phyloP scores from a whole-genome alignment of 2,329 filamentous ascomycete genomes.

The Epichloe gansuensis region DNA sequence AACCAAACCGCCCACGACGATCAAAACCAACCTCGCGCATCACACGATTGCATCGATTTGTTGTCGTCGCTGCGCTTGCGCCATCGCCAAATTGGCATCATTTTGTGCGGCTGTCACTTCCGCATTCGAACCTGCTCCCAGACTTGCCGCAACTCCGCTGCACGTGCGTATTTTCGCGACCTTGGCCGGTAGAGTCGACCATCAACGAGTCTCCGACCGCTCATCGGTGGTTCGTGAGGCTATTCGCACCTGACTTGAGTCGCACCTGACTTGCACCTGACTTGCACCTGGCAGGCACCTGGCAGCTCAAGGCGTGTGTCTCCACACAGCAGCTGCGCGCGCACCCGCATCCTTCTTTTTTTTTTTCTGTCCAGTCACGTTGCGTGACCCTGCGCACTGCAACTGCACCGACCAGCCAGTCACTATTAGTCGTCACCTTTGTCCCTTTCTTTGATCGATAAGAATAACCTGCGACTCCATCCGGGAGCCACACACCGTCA shows the following conservation, averaged over 20 bases:
- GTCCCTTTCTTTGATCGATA: neutral
- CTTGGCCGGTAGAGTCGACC: constrained; percentile 5
- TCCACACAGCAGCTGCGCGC: constrained; percentile 7
- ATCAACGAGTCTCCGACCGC: constrained; percentile 10
- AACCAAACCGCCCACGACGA: constrained; percentile 24
- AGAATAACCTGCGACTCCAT: neutral
- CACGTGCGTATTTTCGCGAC: constrained; percentile 9
- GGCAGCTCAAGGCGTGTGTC: constrained; percentile 6
- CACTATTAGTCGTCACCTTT: neutral
- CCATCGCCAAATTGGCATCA: constrained; percentile 24
- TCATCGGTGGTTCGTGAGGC: constrained; percentile 21
- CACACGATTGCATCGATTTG: constrained; percentile 27
- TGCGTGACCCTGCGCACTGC: constrained; percentile 6
- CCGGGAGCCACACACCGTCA: neutral
- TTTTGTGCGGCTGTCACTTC: constrained; percentile 20
- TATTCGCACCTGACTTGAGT: constrained; percentile 22
- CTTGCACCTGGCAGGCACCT: constrained; percentile 5
- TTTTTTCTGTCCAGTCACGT: constrained; percentile 12
- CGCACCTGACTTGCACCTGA: neutral
- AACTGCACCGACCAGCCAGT: constrained; percentile 3
- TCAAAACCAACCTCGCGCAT: constrained; percentile 15
- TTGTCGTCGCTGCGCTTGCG: constrained; percentile 19
- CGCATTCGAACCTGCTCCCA: constrained; percentile 15
- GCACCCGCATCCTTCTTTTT: constrained; percentile 5
- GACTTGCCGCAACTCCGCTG: constrained; percentile 13